A percentile compares a stretch with the other conserved stretches of the same genome.
Conservation (phyloP, 352 stramenopile species). For the Phytophthora kernoviae region DNA sequence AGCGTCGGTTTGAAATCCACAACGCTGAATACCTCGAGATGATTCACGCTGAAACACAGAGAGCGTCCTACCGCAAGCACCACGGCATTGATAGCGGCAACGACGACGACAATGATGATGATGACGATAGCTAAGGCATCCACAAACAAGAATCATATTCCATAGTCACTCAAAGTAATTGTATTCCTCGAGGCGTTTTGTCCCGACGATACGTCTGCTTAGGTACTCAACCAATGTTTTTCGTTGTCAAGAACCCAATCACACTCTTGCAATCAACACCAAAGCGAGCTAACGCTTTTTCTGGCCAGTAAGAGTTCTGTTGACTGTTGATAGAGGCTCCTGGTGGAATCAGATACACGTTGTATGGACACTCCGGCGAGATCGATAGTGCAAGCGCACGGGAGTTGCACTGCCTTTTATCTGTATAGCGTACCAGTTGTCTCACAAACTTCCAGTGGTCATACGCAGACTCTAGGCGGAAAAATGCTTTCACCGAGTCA, state of each 20-base stretch:
- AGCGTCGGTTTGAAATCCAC: slow-evolving; percentile 86
- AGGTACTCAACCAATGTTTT: slow-evolving; percentile 28
- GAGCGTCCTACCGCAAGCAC: slow-evolving; percentile 19
- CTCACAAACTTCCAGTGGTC: slow-evolving; percentile 79
- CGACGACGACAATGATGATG: slow-evolving; percentile 38
- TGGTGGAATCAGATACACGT: slow-evolving; percentile 73
- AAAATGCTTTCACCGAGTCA: slow-evolving; percentile 53
- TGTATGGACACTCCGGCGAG: slow-evolving; percentile 40
- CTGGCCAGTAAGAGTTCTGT: slow-evolving; percentile 74
- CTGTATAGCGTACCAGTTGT: slow-evolving; percentile 64
- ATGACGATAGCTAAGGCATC: slow-evolving; percentile 20
- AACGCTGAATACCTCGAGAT: slow-evolving; percentile 89
- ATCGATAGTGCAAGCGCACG: slow-evolving; percentile 55
- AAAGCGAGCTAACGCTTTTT: slow-evolving; percentile 45
- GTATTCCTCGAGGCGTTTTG: slow-evolving; percentile 4
- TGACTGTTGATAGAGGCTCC: slow-evolving; percentile 79
- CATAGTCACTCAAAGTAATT: slow-evolving; percentile 7
- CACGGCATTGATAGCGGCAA: slow-evolving; percentile 34
- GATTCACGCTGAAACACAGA: slow-evolving; percentile 69
- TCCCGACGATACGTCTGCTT: background rate
- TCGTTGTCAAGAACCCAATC: slow-evolving; percentile 63
- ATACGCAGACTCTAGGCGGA: slow-evolving; percentile 65
- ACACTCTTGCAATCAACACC: slow-evolving; percentile 60
- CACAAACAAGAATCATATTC: slow-evolving; percentile 5
- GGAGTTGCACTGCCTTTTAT: slow-evolving; percentile 64